phyloP scores from a whole-genome alignment of 2,329 filamentous ascomycete species.

The Biscogniauxia marginata region DNA sequence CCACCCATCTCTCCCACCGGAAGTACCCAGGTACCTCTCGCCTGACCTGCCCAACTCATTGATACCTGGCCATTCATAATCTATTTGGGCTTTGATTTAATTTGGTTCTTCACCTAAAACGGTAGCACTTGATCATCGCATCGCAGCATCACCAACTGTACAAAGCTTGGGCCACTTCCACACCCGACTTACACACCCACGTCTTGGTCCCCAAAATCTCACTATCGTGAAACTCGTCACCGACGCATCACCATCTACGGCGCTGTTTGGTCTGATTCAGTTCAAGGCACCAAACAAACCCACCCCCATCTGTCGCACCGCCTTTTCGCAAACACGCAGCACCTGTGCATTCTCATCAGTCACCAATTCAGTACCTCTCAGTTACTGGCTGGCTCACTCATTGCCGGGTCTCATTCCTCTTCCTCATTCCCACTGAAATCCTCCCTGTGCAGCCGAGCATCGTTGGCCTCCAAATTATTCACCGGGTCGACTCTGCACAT shows the following conservation, averaged over 20 bases:
- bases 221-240: constrained; percentile 23
- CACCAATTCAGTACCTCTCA: neutral
- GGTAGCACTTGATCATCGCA: constrained; percentile 17
- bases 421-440: constrained; percentile 1
- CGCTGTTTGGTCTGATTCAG: constrained; percentile 26
- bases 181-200: neutral
- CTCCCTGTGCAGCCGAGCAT: neutral
- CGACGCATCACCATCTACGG: constrained; percentile 9
- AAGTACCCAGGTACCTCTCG: constrained; percentile 29
- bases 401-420: neutral
- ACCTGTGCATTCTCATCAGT: constrained; percentile 6
- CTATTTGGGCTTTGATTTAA: constrained; percentile 23
- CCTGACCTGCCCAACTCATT: constrained; percentile 15
- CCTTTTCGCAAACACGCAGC: constrained; percentile 5
- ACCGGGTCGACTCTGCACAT: neutral
- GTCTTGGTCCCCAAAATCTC: neutral
- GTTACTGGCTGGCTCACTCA: neutral
- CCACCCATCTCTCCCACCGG: constrained; percentile 3
- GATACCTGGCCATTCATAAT: constrained; percentile 13
- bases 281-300: constrained; percentile 25
- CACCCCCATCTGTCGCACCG: neutral
- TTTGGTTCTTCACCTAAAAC: constrained; percentile 27
- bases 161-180: constrained; percentile 23
- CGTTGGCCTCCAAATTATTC: neutral
- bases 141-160: constrained; percentile 13